Evolutionary conservation across 441 rosid genomes (phyloP), one percentile per base, ranked within the genome.

Genomic region (Eruca vesicaria): DNA sequence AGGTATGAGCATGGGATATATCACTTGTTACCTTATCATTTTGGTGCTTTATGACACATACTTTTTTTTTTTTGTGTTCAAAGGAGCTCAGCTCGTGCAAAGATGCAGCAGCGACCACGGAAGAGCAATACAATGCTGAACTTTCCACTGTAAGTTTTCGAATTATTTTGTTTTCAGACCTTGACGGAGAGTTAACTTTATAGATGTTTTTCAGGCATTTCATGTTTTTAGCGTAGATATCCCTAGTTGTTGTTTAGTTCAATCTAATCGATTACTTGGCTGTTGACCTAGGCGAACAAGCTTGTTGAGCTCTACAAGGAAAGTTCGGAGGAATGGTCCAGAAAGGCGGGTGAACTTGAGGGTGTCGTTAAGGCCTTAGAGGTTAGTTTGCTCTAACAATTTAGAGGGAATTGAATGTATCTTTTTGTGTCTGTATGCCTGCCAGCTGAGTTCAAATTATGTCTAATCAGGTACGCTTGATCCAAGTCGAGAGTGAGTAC

Each of bases 281-380:
- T 48, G 33, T 48, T 43, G 41, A n/a, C 79, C 12, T 72, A 94
- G 99, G 94, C 85, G 26, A 90, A 91, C 77, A 93, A 87, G 82
- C 98, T 96, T 74, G 95, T 87, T 75, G 97, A 91, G 67, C 75
- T 96, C 62, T 89, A 96, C 81, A 96, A 88, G 82, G 97, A 96
- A 86, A 87, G 94, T 77, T 91, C 90, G 0, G 96, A 89, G 79
- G 99, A 96, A 76, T 91, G 95, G 97, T 91, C 98, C 53, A 79
- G 81, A 73, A 93, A 93, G 89, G 97, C 97, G 3, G 89, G 89
- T 70, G 98, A 93, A 84, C 97, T 93, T 71, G 99, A 96, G 82
- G 98, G 98, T 63, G 97, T 90, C 60, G 83, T 93, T 63, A 96
- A 88, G 80, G 99, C 98, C 75, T 74, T 96, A 45, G 98, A 96